Evolutionary conservation across 805 yeast genomes (phyloP).

Genomic region (Nakazawaea ernobii): DNA sequence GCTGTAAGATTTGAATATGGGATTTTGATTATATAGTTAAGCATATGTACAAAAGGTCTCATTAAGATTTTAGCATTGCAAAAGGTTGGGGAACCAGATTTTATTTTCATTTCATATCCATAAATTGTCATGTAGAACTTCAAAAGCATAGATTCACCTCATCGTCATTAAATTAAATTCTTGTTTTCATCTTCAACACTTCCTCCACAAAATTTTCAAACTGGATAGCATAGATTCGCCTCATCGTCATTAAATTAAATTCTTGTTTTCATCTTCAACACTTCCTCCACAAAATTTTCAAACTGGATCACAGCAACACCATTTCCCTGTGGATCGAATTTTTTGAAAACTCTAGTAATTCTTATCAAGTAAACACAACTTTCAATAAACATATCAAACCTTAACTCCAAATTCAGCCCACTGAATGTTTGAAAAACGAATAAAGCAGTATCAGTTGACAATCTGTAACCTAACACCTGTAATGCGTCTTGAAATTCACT

Average conservation of each 20-base stretch:
- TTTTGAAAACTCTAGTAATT: slow-evolving; percentile 72
- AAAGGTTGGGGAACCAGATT: background rate
- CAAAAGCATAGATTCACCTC: too few species aligned
- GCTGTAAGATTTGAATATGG: too few species aligned
- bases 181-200: slow-evolving; percentile 12
- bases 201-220: slow-evolving; percentile 64
- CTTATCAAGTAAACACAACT: slow-evolving; percentile 70
- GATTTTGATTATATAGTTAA: background rate
- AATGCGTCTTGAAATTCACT: slow-evolving; percentile 15
- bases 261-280: slow-evolving; percentile 12
- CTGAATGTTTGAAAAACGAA: slow-evolving; percentile 9
- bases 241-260: too few species aligned
- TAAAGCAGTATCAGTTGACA: slow-evolving; percentile 14
- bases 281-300: slow-evolving; percentile 57
- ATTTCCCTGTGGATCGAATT: slow-evolving; percentile 66
- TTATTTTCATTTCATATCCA: too few species aligned
- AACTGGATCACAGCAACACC: slow-evolving; percentile 66
- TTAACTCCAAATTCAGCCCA: slow-evolving; percentile 26
- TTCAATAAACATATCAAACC: slow-evolving; percentile 80
- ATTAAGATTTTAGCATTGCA: too few species aligned
- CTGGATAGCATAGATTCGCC: too few species aligned
- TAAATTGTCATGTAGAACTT: too few species aligned
- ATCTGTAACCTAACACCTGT: slow-evolving; percentile 12
- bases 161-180: slow-evolving; percentile 4
- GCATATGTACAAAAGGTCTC: too few species aligned